Evolutionary conservation across 306 rosid genomes (phyloP).

Genomic region (Lathyrus sativus): DNA sequence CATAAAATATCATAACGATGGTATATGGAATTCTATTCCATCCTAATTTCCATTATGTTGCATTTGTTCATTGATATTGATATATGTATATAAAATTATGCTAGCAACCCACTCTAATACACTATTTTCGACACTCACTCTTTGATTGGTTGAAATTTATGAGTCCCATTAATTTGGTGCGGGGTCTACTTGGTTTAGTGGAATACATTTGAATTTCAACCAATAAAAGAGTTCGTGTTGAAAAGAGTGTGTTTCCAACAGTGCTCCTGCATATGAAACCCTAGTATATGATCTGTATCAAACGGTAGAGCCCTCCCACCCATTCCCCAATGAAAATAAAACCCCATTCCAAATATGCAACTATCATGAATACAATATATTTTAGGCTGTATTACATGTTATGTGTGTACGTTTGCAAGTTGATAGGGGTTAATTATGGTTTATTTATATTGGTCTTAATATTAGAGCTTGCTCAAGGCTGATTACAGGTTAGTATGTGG

Average conservation of each 20-base stretch:
- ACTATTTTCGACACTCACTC: background rate
- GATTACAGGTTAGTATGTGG: background rate
- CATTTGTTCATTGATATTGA: background rate
- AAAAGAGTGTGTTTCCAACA: conserved; percentile 1
- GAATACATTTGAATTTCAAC: background rate
- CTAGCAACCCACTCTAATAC: background rate
- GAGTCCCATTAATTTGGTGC: background rate
- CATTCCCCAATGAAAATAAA: conserved; percentile 2
- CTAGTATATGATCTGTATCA: conserved; percentile 2
- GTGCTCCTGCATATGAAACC: background rate
- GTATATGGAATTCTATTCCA: background rate
- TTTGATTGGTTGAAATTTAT: background rate
- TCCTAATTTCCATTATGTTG: background rate
- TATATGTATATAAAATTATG: background rate
- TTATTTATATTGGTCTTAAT: conserved; percentile 6
- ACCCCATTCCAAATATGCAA: background rate
- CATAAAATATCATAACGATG: background rate
- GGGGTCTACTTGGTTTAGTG: background rate
- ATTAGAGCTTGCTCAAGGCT: background rate
- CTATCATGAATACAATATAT: background rate
- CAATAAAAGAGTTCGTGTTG: background rate
- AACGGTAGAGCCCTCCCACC: background rate
- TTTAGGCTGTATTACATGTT: conserved; percentile 11
- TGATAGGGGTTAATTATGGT: conserved; percentile 1
- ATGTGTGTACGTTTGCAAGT: conserved; percentile 9